Evolutionary conservation across 2,329 filamentous ascomycete species (phyloP), one percentile per base, ranked within the genome.

Genomic region (Trichoderma cornu-damae): DNA sequence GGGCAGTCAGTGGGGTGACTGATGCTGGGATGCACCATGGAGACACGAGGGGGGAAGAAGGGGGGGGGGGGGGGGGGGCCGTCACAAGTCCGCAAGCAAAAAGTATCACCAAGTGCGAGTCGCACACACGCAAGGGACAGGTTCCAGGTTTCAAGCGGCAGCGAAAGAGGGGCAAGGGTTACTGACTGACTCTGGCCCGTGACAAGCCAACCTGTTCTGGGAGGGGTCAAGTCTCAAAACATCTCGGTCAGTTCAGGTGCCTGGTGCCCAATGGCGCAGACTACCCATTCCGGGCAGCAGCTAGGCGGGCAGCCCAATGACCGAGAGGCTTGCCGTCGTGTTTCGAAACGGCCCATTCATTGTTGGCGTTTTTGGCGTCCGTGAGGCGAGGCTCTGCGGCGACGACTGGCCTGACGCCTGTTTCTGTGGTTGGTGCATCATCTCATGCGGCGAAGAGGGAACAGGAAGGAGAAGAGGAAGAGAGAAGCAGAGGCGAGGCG

Each of bases 241-340:
- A 44, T 42, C 44, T 50, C 46, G 44, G 54, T 50, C 54, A 57
- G 44, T 58, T 58, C 37, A 35, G 56, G 56, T 58, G 56, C 56
- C 56, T 58, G 56, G 52, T 58, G 56, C 56, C 56, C 56, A 58
- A 58, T 46, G 47, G 38, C 26, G 35, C 55, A 16, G 38, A 58
- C 55, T 53, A 53, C 50, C 50, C 44, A 53, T 53, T 53, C 50
- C 44, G 50, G 50, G 50, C 20, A 44, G 14, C 50, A 7, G 20
- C 50, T 53, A 53, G 30, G 16, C 28, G 34, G 50, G 50, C 38
- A 50, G 54, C 54, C 54, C 54, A 57, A 51, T 57, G 14, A 37
- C n/a, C 54, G 28, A 38, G 52, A 47, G 43, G 52, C 42, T 38
- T 34, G 46, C 34, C 49, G 50, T 50, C 47, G 47, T 38, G 47